Evolutionary conservation across 352 stramenopile genomes (phyloP).

Genomic region (Phytophthora idaei): DNA sequence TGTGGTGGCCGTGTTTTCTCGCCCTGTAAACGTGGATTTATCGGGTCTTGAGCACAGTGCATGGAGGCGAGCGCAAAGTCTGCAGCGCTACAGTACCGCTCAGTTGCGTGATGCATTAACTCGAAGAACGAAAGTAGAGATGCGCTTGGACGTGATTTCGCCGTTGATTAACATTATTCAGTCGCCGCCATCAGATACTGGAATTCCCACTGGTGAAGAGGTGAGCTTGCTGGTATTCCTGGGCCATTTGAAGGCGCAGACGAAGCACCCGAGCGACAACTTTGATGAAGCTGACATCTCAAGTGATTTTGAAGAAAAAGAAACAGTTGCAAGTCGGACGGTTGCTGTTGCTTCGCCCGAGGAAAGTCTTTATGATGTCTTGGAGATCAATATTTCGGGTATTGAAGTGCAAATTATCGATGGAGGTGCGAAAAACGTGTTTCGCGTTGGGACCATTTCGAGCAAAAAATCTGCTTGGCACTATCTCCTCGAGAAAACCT

Average conservation of each 20-base stretch:
- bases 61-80: slow-evolving; percentile 72
- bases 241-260: slow-evolving; percentile 73
- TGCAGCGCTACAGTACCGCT: slow-evolving; percentile 78
- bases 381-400: slow-evolving; percentile 78
- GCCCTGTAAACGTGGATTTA: slow-evolving; percentile 78
- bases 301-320: slow-evolving; percentile 7
- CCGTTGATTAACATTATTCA: slow-evolving; percentile 79
- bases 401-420: slow-evolving; percentile 79
- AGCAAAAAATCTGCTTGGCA: slow-evolving; percentile 44
- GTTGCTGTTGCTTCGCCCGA: slow-evolving; percentile 32
- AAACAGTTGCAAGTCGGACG: slow-evolving; percentile 15
- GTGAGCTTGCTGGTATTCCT: slow-evolving; percentile 76
- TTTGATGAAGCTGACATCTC: slow-evolving; percentile 17
- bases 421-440: slow-evolving; percentile 17
- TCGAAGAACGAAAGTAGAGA: slow-evolving; percentile 70
- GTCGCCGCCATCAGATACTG: slow-evolving; percentile 35
- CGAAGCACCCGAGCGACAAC: slow-evolving; percentile 43
- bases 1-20: slow-evolving; percentile 71
- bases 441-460: slow-evolving; percentile 24
- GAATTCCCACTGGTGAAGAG: slow-evolving; percentile 28
- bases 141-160: slow-evolving; percentile 82
- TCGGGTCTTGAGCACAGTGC: slow-evolving; percentile 72
- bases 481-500: slow-evolving; percentile 80
- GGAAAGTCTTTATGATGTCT: slow-evolving; percentile 73
- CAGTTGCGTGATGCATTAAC: slow-evolving; percentile 75